Base-by-base conservation (phyloP, 805 yeast species). In the Saturnispora hagleri region DNA sequence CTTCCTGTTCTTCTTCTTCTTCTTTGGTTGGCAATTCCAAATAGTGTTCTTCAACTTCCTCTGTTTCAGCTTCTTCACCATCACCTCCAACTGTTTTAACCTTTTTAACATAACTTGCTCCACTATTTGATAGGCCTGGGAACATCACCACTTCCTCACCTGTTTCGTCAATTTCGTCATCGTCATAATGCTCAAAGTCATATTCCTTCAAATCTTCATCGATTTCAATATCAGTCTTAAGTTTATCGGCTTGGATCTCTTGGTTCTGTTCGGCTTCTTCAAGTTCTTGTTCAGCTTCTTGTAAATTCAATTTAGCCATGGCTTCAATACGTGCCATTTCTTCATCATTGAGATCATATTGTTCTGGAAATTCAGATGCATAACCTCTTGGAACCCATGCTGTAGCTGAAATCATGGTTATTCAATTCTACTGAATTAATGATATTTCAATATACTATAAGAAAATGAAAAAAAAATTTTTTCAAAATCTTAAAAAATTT, bases 381-480 rank as follows among this genome's bases (percentile, higher is more conserved):
- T 76, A 86, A 5, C 99, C 99, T 62, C 96, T 80, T 47, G 98
- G 97, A 24, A 91, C 96, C 98, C 99, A 93, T 48, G 83, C 73
- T 47, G 93, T 82, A 27, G 97, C 85, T 40, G 99, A 89, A 57
- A 91, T 84, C 96, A 90, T 89, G 9, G 9, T 38, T 38, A 17
- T 17, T 38, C 15, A 38, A 17, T 38, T 38, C 5, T 38, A 38
- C 24, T 38, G 13, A 12, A 7, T 13, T 38, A 38, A 7, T 17
- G 17, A 9, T 38, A 35, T 35, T 35, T 6, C 8, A 40, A 20
- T 20, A 4, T 20, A 20, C 43, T 17, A 1, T 41, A 24, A 17
- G 7, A n/a, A 41, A 41, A 13, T 6, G 24, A 24, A 22, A 41
- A 41, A 41, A 41, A 41, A 41, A 41, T 10, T 26, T 42, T 18